Evolutionary conservation across 2,329 filamentous ascomycete genomes (phyloP).

Genomic region (Colletotrichum tabaci): DNA sequence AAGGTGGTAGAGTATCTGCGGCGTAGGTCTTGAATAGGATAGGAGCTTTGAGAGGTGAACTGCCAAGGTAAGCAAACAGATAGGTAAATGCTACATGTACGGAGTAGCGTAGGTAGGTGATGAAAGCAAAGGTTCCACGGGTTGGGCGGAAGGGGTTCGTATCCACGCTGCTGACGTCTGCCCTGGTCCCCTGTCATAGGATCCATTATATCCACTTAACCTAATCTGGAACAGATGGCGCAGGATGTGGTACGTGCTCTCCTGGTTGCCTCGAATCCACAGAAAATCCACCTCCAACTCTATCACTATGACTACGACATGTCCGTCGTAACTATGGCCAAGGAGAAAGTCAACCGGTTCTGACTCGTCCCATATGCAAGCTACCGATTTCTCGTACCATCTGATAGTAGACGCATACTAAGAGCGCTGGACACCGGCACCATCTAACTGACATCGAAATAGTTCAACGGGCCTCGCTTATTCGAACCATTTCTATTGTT

Average conservation of each 20-base stretch:
- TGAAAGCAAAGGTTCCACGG: background rate
- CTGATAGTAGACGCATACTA: constrained; percentile 18
- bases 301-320: background rate
- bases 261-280: background rate
- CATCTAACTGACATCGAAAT: background rate
- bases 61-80: background rate
- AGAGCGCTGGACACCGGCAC: constrained; percentile 17
- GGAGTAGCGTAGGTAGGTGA: background rate
- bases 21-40: background rate
- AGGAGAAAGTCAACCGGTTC: constrained; percentile 13
- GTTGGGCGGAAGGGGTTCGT: constrained; percentile 1
- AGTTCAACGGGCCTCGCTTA: constrained; percentile 7
- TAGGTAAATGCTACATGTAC: too few relatives aligned
- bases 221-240: background rate
- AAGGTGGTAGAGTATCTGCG: background rate
- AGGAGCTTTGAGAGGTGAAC: background rate
- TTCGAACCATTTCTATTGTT: background rate
- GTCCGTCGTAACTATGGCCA: background rate
- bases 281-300: constrained; percentile 3
- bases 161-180: background rate
- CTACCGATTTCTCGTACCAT: constrained; percentile 15
- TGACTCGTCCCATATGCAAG: constrained; percentile 37
- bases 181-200: background rate
- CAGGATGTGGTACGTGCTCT: background rate
- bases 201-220: background rate